Evolutionary conservation across 169 alveolate species (phyloP), one percentile per base, ranked within the genome.

Genomic region (Plasmodium reichenowi): DNA sequence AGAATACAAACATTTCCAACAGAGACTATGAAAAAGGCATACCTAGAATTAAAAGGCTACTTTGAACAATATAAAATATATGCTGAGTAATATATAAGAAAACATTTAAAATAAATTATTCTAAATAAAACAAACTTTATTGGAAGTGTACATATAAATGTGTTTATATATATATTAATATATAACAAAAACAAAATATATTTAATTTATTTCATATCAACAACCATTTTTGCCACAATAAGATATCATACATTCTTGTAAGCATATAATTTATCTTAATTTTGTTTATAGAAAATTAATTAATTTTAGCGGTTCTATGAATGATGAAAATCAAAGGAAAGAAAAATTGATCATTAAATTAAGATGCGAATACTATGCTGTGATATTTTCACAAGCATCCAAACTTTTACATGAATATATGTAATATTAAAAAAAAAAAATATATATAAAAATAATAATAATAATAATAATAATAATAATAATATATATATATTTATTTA

Each of bases 341-440:
- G 91, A 83, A 68, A 83, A 83, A 43, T 43, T 83, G 29, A 83
- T 75, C 3, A 83, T 83, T 17, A 83, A 83, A 72, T 17, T 83
- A 50, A 83, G 83, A 83, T 83, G 91, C 38, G 91, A 83, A 83
- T 83, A 83, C 47, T 83, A 83, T 72, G 91, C 91, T 56, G 91
- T 83, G 24, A 43, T 83, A 60, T 83, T 83, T 52, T 68, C 91
- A 24, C 91, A 83, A 47, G 59, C 91, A 47, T 83, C 91, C 43
- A 83, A 83, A 47, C 91, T 83, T 45, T 67, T 83, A 83, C 68
- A 83, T 24, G 91, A 83, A 83, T 83, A 83, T 67, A 68, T 83
- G 91, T 83, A 43, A 83, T 20, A 47, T 2, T 6, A 83, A 50
- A 68, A 83, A 67, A 67, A 13, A 50, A 48, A 70, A 70, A 15